These are phyloP conservation scores for Plasmopara viticola DNA, from an alignment of 352 stramenopile species.

Conservation along the genomic window DNA sequence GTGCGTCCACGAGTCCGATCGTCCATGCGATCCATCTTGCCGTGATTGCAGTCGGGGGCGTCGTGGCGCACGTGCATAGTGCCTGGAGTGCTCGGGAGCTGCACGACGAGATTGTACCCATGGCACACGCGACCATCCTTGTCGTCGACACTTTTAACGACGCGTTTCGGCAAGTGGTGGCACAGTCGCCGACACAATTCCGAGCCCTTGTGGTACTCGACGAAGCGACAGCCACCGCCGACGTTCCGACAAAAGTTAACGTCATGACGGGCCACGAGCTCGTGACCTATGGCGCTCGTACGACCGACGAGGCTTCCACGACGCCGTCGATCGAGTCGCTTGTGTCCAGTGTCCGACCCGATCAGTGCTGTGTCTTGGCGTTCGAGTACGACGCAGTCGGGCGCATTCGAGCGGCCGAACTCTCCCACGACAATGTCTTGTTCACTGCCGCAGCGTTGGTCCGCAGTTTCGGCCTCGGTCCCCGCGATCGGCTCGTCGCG, in stretches of 20 bases:
- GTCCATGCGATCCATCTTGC: constrained; percentile 62
- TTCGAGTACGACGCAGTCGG: constrained; percentile 62
- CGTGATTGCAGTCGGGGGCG: constrained; percentile 41
- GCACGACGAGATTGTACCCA: constrained; percentile 42
- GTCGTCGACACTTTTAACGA: constrained; percentile 48
- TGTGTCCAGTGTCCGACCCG: constrained; percentile 25
- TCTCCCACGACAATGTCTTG: constrained; percentile 83
- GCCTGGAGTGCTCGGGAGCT: constrained; percentile 53
- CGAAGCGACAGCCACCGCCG: not conserved
- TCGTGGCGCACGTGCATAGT: constrained; percentile 49
- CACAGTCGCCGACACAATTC: constrained; percentile 21
- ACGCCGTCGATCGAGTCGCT: constrained; percentile 27
- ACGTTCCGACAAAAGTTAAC: constrained; percentile 29
- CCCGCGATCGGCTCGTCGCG: constrained; percentile 46
- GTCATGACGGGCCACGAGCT: constrained; percentile 48
- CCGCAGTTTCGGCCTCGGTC: constrained; percentile 44
- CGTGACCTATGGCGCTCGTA: constrained; percentile 18
- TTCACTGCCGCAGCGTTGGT: constrained; percentile 69
- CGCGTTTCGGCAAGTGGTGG: constrained; percentile 39
- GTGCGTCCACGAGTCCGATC: constrained; percentile 32
- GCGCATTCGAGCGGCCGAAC: constrained; percentile 35
- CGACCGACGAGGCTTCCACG: constrained; percentile 11
- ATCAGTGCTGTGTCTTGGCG: constrained; percentile 43
- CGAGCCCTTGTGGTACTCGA: constrained; percentile 46
- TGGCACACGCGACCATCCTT: constrained; percentile 44